phyloP scores from a whole-genome alignment of 176 grass and related monocot species.

The Zizania latifolia region DNA sequence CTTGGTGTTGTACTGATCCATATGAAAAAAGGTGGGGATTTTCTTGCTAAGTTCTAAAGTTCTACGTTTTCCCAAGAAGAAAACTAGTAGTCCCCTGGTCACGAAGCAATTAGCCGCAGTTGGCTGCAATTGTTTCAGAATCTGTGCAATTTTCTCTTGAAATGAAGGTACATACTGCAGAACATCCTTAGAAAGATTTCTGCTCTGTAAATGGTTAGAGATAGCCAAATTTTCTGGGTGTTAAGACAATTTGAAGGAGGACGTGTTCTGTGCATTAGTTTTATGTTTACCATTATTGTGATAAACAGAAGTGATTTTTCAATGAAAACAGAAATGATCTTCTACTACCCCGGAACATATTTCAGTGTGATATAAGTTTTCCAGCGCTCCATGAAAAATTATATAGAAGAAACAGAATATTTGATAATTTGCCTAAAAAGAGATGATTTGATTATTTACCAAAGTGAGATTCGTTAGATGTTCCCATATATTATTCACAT shows the following conservation, averaged over 20 bases:
- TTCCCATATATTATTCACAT: too few species aligned
- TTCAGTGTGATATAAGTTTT: neutral
- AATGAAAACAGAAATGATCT: neutral
- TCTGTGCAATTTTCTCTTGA: neutral
- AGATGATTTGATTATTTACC: too few species aligned
- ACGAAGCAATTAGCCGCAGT: neutral
- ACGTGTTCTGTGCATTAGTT: neutral
- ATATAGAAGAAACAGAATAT: too few species aligned
- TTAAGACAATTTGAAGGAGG: too few species aligned
- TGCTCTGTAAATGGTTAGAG: neutral
- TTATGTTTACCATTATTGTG: neutral
- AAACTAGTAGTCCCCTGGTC: neutral
- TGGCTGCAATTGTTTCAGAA: neutral
- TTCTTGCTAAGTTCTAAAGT: conserved; percentile 9
- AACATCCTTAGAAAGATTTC: neutral
- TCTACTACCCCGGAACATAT: too few species aligned
- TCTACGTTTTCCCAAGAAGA: conserved; percentile 5
- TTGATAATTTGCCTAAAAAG: too few species aligned
- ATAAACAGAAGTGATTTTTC: neutral
- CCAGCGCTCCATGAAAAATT: too few species aligned
- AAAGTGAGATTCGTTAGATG: too few species aligned
- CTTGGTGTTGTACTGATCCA: neutral
- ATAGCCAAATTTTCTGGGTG: neutral
- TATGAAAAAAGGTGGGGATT: conserved; percentile 2
- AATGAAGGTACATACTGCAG: neutral